Conservation (phyloP, 2,329 filamentous ascomycete species). For the Aureobasidium sp. region DNA sequence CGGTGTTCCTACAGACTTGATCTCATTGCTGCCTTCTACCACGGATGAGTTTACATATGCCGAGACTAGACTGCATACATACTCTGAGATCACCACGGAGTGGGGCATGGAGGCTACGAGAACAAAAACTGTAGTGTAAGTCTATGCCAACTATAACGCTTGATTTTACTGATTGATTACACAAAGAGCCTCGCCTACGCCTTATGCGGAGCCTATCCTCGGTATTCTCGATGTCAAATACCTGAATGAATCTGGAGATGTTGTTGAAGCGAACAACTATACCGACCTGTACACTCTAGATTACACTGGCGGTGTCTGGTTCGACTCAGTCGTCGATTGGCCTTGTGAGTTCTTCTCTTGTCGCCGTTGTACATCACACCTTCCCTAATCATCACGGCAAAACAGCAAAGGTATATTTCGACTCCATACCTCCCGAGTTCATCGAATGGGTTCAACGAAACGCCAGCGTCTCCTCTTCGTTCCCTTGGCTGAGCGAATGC, state of each 20-base stretch:
- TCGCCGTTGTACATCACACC: too few species aligned
- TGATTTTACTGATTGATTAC: not conserved
- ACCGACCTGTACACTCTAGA: not conserved
- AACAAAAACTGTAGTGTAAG: not conserved
- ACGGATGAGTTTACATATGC: not conserved
- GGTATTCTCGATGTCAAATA: not conserved
- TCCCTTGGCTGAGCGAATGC: not conserved
- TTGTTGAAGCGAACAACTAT: not conserved
- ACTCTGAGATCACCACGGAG: not conserved
- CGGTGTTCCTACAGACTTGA: not conserved
- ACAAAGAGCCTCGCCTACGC: not conserved
- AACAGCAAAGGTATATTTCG: not conserved
- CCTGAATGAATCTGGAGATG: not conserved
- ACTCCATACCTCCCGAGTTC: not conserved
- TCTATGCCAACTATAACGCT: not conserved
- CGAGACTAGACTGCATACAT: not conserved
- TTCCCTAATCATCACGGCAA: not conserved
- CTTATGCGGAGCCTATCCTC: not conserved
- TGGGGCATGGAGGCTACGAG: not conserved
- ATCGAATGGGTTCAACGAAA: not conserved
- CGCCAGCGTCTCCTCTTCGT: not conserved
- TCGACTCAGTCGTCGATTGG: not conserved
- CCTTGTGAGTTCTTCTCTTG: not conserved
- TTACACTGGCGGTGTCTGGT: not conserved
- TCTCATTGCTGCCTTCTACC: not conserved